Conservation (phyloP, 2,329 filamentous ascomycete genomes). For the Thermochaetoides dissita region DNA sequence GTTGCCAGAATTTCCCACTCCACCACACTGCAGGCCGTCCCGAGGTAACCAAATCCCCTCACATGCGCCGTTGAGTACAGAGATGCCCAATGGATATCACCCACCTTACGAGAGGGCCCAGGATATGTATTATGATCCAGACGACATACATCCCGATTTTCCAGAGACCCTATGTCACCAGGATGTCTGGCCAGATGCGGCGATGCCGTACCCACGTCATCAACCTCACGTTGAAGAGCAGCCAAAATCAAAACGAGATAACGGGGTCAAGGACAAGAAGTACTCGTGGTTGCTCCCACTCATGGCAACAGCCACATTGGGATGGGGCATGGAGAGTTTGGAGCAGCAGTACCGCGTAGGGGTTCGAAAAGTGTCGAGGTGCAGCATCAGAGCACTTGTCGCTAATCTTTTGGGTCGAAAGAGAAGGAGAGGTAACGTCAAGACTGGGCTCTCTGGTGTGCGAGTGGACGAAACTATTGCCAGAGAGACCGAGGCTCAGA, state of each 20-base stretch:
- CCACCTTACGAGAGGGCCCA: conserved; percentile 1
- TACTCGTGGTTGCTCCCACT: conserved; percentile 9
- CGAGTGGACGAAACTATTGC: background rate
- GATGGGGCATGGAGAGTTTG: conserved; percentile 5
- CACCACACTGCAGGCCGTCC: background rate
- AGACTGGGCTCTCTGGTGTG: background rate
- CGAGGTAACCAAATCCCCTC: no score
- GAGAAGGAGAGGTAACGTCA: background rate
- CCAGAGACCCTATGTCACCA: background rate
- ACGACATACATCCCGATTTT: background rate
- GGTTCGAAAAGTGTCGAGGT: background rate
- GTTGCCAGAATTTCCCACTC: conserved; percentile 1
- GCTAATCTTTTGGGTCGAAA: conserved; percentile 3
- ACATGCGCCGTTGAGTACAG: background rate
- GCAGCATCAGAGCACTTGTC: conserved; percentile 1
- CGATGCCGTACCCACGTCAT: conserved; percentile 3
- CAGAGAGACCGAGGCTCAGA: background rate
- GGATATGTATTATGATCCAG: conserved; percentile 1
- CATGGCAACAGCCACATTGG: conserved; percentile 7
- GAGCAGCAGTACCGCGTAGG: conserved; percentile 6
- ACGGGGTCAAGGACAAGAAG: conserved; percentile 3
- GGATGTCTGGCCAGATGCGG: background rate
- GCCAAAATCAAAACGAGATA: background rate
- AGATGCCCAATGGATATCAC: background rate
- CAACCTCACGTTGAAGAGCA: conserved; percentile 3